These are phyloP conservation scores for Fusarium papillatum DNA, from an alignment of 2,329 filamentous ascomycete genomes.

Conservation along the genomic window DNA sequence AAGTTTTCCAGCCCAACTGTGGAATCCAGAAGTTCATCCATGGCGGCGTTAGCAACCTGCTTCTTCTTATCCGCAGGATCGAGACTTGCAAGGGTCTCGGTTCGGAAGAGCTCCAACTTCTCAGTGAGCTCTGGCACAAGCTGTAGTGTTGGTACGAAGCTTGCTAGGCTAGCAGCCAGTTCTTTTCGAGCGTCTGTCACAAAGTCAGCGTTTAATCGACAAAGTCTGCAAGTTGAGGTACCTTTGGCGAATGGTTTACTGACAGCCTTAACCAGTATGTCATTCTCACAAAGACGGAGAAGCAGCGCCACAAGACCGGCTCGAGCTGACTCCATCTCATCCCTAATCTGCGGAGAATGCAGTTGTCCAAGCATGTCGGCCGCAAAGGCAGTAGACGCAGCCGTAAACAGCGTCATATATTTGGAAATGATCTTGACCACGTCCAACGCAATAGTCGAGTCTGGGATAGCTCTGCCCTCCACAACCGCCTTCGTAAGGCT, in stretches of 20 bases:
- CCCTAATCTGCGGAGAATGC: constrained; percentile 58
- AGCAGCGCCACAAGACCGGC: constrained; percentile 75
- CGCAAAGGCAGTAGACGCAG: constrained; percentile 62
- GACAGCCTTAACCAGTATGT: constrained; percentile 66
- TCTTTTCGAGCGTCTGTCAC: constrained; percentile 59
- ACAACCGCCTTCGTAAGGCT: constrained; percentile 90
- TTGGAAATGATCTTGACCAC: constrained; percentile 64
- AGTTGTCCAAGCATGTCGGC: constrained; percentile 62
- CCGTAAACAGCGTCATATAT: constrained; percentile 72
- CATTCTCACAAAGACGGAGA: constrained; percentile 72
- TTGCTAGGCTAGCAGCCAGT: constrained; percentile 64
- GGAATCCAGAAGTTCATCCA: constrained; percentile 71
- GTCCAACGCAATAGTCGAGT: constrained; percentile 61
- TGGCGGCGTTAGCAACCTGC: constrained; percentile 60
- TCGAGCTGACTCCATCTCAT: constrained; percentile 72
- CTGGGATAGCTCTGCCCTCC: constrained; percentile 62
- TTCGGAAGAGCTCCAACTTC: constrained; percentile 70
- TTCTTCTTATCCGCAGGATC: constrained; percentile 68
- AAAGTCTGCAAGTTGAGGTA: constrained; percentile 39
- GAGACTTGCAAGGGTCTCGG: constrained; percentile 67
- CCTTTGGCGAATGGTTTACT: constrained; percentile 66
- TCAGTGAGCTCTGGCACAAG: constrained; percentile 66
- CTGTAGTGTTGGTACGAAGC: constrained; percentile 71
- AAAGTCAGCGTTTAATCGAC: constrained; percentile 8
- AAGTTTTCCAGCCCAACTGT: constrained; percentile 68